A percentile compares a stretch with the other conserved stretches of the same genome.
Evolutionary conservation across 2,329 filamentous ascomycete genomes (phyloP).

Genomic region (Plectosphaerella cucumerina): DNA sequence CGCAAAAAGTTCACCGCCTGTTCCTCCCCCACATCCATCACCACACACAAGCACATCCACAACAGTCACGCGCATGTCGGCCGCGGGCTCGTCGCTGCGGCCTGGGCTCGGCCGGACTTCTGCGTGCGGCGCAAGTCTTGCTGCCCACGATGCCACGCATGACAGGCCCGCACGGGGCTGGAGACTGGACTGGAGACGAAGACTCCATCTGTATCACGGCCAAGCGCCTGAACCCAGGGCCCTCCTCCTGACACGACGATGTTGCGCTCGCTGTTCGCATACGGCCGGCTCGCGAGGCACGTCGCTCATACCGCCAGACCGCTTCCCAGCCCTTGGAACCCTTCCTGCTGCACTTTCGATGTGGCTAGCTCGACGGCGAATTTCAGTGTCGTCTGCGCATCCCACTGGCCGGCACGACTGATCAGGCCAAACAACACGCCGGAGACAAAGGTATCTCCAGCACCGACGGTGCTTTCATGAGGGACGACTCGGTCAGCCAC

Average conservation of each 20-base stretch:
- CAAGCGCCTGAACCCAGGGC: no score
- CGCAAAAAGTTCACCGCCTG: conserved; percentile 1
- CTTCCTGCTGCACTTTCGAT: conserved; percentile 62
- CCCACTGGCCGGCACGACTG: conserved; percentile 45
- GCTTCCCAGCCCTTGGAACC: conserved; percentile 40
- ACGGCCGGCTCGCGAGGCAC: background rate
- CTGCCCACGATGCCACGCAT: no score
- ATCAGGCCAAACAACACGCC: conserved; percentile 62
- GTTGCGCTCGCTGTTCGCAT: background rate
- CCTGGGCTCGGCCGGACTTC: no score
- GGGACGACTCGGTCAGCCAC: background rate
- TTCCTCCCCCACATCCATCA: background rate
- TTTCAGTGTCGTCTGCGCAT: conserved; percentile 39
- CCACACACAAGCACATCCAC: no score
- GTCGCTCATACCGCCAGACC: background rate
- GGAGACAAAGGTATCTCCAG: conserved; percentile 73
- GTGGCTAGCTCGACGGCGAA: conserved; percentile 67
- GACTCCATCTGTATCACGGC: no score
- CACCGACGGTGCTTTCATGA: conserved; percentile 58
- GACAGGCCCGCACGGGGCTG: no score
- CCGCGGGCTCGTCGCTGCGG: no score
- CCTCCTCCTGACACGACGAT: no score
- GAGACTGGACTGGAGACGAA: background rate
- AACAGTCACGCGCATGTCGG: no score
- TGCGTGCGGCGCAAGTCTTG: no score